Base-by-base conservation (phyloP, 257 asterid genomes). In the Ilex aquifolium region DNA sequence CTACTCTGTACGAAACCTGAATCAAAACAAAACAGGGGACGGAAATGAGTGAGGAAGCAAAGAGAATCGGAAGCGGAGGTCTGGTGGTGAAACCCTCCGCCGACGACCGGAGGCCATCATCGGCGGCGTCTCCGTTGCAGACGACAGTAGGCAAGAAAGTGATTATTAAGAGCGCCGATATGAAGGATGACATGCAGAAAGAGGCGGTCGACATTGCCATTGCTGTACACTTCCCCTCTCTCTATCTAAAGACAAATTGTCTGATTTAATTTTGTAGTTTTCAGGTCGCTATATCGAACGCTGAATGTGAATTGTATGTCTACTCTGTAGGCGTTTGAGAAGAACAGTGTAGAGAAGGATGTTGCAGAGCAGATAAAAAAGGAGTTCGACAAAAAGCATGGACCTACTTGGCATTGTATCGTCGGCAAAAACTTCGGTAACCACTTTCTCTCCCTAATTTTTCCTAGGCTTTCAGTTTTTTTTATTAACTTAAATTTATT, bases 351-450 rank as follows among this genome's bases (percentile, higher is more conserved):
- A 36, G 99, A 92, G 90, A 92, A 92, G 79, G 99, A 92, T 74
- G 96, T 89, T 1, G 99, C 99, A 6, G 99, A 92, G 84, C 72
- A 76, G 78, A 92, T 92, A 70, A 91, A 91, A 85, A 92, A 92
- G 83, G 78, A 87, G 78, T 92, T 92, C 58, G 99, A 92, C 80
- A 81, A 87, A 73, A 90, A 84, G 74, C 77, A 89, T 61, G 97
- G 97, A 52, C 96, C 99, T 27, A 92, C 99, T 62, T 92, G 99
- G 99, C 99, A 92, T 73, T 92, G 99, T 78, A 92, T 92, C 69
- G 99, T 89, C 59, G 99, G 97, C 74, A 92, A 87, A 82, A 92
- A 92, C 80, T 92, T 89, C 66, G 99, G 99, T 92, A 87, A 54
- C 55, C 51, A 6, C 14, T 62, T 62, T 56, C 11, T 13, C 30